Evolutionary conservation across 176 grass and related monocot species (phyloP), one percentile per base, ranked within the genome.

Genomic region (Tuctoria greenei): DNA sequence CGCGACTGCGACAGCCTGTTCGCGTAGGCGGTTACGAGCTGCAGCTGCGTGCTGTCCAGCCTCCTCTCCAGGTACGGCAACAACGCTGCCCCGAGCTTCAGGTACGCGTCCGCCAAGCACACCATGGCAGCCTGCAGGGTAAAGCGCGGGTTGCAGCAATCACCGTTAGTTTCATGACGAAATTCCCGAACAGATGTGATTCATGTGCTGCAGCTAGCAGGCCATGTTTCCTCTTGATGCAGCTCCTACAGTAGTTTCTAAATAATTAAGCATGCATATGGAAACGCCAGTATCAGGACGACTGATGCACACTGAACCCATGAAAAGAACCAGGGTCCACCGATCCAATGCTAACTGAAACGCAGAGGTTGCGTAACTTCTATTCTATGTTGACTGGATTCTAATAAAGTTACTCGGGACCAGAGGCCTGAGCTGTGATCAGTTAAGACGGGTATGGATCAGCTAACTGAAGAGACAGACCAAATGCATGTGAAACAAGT

Each of bases 21-120:
- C 26, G 87, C 93, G 46, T 90, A 61, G 73, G 81, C 70, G 34
- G 73, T 77, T 69, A 84, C 73, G 21, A 77, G 65, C 73, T 84
- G 81, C 81, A 70, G 81, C 73, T 70, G 73, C 44, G 73, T 42
- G 65, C 34, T 62, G 81, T 77, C 81, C 42, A 77, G 81, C 10
- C 81, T 15, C 10, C 81, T 15, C 56, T 83, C 81, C 73, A 77
- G 39, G 15, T 78, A 78, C 67, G 82, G 82, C 66, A 77, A 18
- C 21, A 60, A 85, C 21, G 89, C 8, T 34, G 91, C 76, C 8
- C 93, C 93, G 47, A 96, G 93, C 82, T 89, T 90, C 27, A 90
- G 81, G 47, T 96, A 96, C n/a, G 89, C 81, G 58, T 88, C 85
- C 81, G 91, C 93, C 83, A 93, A 75, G 81, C 90, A 88, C 46